Percentiles rank a stretch among this genome's conserved stretches.
Evolutionary conservation across 768 basidiomycete genomes (phyloP).

Genomic region (Termitomyces sp.): DNA sequence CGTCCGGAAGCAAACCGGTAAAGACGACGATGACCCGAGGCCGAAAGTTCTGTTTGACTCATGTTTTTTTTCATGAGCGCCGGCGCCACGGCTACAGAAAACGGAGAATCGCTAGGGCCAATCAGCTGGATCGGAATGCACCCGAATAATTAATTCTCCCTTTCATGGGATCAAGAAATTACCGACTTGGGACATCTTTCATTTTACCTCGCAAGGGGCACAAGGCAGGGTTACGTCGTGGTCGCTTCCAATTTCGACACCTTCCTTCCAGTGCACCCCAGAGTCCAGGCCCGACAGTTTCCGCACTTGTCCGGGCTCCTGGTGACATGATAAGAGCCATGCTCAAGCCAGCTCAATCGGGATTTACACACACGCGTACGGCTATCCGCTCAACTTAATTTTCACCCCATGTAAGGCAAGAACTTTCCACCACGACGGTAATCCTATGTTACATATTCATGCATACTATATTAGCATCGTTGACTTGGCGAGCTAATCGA

Average conservation of each 20-base stretch:
- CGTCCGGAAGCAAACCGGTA: background rate
- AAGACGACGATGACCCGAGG: background rate
- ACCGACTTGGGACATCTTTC: background rate
- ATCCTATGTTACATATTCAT: background rate
- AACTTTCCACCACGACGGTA: constrained; percentile 6
- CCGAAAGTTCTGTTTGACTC: background rate
- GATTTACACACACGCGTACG: background rate
- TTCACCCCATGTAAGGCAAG: constrained; percentile 5
- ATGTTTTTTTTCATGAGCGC: background rate
- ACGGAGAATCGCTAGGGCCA: background rate
- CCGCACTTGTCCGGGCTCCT: constrained; percentile 2
- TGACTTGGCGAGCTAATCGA: constrained; percentile 11
- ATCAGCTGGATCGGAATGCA: background rate
- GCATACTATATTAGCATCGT: background rate
- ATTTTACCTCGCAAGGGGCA: background rate
- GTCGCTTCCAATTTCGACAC: background rate
- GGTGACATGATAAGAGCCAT: background rate
- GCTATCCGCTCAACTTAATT: constrained; percentile 8
- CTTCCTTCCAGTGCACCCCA: background rate
- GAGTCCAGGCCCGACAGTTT: background rate
- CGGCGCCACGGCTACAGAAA: background rate
- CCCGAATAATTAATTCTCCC: background rate
- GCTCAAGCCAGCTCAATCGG: background rate
- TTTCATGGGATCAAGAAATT: background rate
- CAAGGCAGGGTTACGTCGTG: background rate